These are phyloP conservation scores for Lophiostoma macrostomum DNA, from an alignment of 495 filamentous ascomycete species.

Conservation along the genomic window DNA sequence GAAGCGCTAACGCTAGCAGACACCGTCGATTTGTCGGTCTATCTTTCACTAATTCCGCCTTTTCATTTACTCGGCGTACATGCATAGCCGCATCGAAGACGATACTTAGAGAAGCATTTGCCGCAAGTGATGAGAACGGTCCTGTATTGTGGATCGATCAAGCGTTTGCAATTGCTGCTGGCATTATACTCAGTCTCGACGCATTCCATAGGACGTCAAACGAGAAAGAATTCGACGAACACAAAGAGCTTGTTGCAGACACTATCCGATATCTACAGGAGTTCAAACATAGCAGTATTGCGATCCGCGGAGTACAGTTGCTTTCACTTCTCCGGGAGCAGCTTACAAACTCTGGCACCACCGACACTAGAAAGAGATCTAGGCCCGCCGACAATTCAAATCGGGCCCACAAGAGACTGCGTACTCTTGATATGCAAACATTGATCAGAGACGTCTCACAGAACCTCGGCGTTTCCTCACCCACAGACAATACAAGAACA, in stretches of 20 bases:
- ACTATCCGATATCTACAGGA: not conserved
- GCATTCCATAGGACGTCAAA: not conserved
- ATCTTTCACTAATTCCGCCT: constrained; percentile 12
- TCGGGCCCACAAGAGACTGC: not conserved
- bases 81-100: constrained; percentile 20
- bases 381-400: too few species aligned
- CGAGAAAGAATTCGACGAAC: constrained; percentile 1
- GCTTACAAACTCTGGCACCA: not conserved
- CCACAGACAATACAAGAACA: not conserved
- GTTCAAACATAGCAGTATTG: constrained; percentile 1
- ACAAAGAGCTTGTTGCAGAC: not conserved
- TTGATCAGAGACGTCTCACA: constrained; percentile 2
- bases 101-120: constrained; percentile 2
- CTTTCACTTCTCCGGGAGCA: not conserved
- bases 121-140: not conserved
- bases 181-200: constrained; percentile 17
- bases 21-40: constrained; percentile 2
- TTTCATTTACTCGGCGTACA: constrained; percentile 15
- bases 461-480: constrained; percentile 1
- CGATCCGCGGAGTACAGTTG: constrained; percentile 1
- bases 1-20: too few species aligned
- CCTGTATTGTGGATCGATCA: constrained; percentile 19
- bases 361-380: constrained; percentile 1
- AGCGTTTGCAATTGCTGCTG: constrained; percentile 10
- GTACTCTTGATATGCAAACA: not conserved